Evolutionary conservation across 352 stramenopile species (phyloP), one percentile per base, ranked within the genome.

Genomic region (Pythium pyrilobum): DNA sequence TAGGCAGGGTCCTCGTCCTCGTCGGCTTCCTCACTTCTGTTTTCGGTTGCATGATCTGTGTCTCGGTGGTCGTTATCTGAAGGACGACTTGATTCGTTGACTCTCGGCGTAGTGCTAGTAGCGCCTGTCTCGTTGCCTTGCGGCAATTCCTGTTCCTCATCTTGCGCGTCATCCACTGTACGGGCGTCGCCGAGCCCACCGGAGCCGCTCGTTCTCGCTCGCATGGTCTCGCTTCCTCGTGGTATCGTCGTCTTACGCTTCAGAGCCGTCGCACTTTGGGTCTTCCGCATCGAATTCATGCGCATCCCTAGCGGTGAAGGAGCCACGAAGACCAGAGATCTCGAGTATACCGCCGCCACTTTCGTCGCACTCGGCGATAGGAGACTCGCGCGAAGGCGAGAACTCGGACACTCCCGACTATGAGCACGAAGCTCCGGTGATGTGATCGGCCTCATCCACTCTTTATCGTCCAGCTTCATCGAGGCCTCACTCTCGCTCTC

Each of bases 251-350:
- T 23, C 31, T 36, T 11, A 8, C 44, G 31, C 9, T 41, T 25
- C 12, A 37, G 31, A 15, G 44, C 44, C 5, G 27, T 39, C 15
- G 43, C 43, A 37, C 44, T 54, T 9, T 37, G 53, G 1, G 53
- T 61, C 32, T 36, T 49, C 15, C 43, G 11, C 18, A 29, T 41
- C 4, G n/a, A 20, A 20, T 42, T 32, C 53, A 80, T 64, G 4
- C 75, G 64, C 42, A 79, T 78, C 3, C 52, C 47, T 11, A 83
- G 45, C 10, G 73, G 67, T 5, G 73, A 82, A 18, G 73, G 71
- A 32, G 79, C 71, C 2, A 84, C 67, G 45, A 85, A 81, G 5
- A 71, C 52, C 3, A 64, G 57, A 12, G 58, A 41, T 13, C 50
- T 53, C 15, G 60, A 59, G 38, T 83, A 87, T 11, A 71, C 63